Evolutionary conservation across 352 stramenopile species (phyloP).

Genomic region (Globisporangium cederbergense): DNA sequence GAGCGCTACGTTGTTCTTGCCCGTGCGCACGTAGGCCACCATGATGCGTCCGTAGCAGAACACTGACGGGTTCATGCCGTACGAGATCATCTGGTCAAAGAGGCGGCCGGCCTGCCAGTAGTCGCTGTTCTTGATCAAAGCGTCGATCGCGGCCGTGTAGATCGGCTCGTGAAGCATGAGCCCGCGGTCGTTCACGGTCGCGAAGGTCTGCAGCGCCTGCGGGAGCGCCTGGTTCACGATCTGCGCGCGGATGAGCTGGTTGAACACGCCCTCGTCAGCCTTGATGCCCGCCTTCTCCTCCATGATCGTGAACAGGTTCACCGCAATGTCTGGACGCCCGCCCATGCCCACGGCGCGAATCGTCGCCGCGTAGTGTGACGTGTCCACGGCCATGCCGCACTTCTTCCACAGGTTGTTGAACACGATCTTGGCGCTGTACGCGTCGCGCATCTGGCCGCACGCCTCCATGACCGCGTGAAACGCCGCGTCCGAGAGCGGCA

Average conservation of each 20-base stretch:
- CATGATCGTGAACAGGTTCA: slow-evolving; percentile 63
- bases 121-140: slow-evolving; percentile 49
- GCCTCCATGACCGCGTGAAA: slow-evolving; percentile 74
- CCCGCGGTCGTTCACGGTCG: slow-evolving; percentile 43
- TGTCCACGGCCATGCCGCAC: slow-evolving; percentile 23
- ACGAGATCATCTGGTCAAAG: slow-evolving; percentile 73
- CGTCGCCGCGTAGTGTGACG: slow-evolving; percentile 42
- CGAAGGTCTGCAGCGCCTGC: slow-evolving; percentile 77
- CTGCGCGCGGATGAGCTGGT: slow-evolving; percentile 75
- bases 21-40: slow-evolving; percentile 69
- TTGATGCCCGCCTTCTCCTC: slow-evolving; percentile 44
- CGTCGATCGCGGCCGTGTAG: slow-evolving; percentile 73
- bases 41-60: slow-evolving; percentile 80
- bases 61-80: slow-evolving; percentile 52
- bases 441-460: slow-evolving; percentile 58
- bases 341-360: slow-evolving; percentile 73
- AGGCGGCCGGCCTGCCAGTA: slow-evolving; percentile 68
- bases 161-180: slow-evolving; percentile 62
- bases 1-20: slow-evolving; percentile 54
- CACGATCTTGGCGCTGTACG: slow-evolving; percentile 43
- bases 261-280: slow-evolving; percentile 50
- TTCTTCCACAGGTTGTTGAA: slow-evolving; percentile 36
- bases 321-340: slow-evolving; percentile 42
- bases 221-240: slow-evolving; percentile 59
- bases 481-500: slow-evolving; percentile 59